Conservation (phyloP, 192 early-diverging fungal species). For the Dispira simplex region DNA sequence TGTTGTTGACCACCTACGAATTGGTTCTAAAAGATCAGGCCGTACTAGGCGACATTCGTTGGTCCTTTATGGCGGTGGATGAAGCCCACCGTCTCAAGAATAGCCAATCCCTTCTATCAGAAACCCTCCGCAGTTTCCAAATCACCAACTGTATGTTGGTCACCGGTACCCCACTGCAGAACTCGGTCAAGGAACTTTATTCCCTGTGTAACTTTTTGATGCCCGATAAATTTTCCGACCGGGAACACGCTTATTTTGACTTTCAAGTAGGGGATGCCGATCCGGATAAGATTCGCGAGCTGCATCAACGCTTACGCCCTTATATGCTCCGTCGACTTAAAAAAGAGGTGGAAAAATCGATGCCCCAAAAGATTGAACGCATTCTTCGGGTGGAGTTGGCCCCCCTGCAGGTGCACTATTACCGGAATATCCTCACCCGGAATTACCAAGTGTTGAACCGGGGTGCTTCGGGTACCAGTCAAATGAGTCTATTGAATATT, state of each 20-base stretch:
- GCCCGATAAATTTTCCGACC: slow-evolving; percentile 73
- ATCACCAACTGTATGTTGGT: slow-evolving; percentile 86
- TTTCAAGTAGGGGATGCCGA: slow-evolving; percentile 43
- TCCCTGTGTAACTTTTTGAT: slow-evolving; percentile 86
- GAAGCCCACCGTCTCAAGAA: slow-evolving; percentile 99
- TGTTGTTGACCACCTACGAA: slow-evolving; percentile 91
- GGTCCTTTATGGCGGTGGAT: slow-evolving; percentile 91
- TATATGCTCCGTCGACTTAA: slow-evolving; percentile 94
- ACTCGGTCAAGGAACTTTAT: slow-evolving; percentile 87
- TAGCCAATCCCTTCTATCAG: slow-evolving; percentile 83
- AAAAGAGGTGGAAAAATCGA: slow-evolving; percentile 94
- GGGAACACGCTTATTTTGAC: slow-evolving; percentile 43
- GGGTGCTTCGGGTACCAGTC: slow-evolving; percentile 36
- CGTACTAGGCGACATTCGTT: slow-evolving; percentile 63
- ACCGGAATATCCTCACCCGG: slow-evolving; percentile 88
- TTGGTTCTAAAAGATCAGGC: slow-evolving; percentile 83
- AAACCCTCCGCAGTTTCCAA: slow-evolving; percentile 73
- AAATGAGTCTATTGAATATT: slow-evolving; percentile 82
- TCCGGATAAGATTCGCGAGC: slow-evolving; percentile 61
- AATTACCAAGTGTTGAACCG: slow-evolving; percentile 82
- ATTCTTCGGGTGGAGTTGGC: slow-evolving; percentile 90
- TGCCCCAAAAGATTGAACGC: slow-evolving; percentile 91
- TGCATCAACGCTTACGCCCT: slow-evolving; percentile 69
- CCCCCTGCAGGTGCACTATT: slow-evolving; percentile 79
- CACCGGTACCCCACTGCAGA: slow-evolving; percentile 98